Conservation (phyloP, 257 asterid genomes). For the Solanum appendiculatum region DNA sequence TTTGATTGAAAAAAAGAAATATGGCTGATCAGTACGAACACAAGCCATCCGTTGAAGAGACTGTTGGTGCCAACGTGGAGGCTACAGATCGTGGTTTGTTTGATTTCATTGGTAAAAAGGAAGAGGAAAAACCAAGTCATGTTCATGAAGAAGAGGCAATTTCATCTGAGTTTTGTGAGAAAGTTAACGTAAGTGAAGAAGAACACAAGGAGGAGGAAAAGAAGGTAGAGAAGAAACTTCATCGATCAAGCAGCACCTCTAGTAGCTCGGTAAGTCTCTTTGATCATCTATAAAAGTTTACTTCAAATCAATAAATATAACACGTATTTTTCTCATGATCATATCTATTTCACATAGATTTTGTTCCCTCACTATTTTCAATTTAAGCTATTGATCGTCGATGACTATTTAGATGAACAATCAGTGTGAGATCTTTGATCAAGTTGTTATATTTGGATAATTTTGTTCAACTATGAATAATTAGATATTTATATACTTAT, state of each 20-base stretch:
- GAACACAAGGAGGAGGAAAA: conserved; percentile 10
- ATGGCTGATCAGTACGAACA: conserved; percentile 48
- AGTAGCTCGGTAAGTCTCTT: conserved; percentile 69
- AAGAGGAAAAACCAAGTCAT: conserved; percentile 37
- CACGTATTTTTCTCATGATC: too few relatives aligned
- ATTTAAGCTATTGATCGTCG: neutral
- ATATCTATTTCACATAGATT: neutral
- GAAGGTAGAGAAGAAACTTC: conserved; percentile 38
- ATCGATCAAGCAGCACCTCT: conserved; percentile 34
- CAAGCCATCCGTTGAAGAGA: conserved; percentile 11
- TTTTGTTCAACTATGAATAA: neutral
- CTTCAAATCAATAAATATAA: neutral
- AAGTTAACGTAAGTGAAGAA: conserved; percentile 38
- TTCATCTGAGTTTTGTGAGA: conserved; percentile 40
- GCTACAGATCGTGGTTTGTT: conserved; percentile 55
- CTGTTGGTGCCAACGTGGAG: conserved; percentile 30
- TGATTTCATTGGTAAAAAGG: conserved; percentile 37
- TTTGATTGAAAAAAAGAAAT: neutral
- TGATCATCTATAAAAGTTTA: neutral
- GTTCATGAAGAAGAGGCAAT: conserved; percentile 18
- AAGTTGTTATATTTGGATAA: neutral
- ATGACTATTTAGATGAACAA: neutral
- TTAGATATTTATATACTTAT: too few relatives aligned
- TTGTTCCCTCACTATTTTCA: neutral
- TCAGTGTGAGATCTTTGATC: neutral